These are phyloP conservation scores for Pulveroboletus frians DNA, from an alignment of 768 basidiomycete genomes.

Conservation along the genomic window DNA sequence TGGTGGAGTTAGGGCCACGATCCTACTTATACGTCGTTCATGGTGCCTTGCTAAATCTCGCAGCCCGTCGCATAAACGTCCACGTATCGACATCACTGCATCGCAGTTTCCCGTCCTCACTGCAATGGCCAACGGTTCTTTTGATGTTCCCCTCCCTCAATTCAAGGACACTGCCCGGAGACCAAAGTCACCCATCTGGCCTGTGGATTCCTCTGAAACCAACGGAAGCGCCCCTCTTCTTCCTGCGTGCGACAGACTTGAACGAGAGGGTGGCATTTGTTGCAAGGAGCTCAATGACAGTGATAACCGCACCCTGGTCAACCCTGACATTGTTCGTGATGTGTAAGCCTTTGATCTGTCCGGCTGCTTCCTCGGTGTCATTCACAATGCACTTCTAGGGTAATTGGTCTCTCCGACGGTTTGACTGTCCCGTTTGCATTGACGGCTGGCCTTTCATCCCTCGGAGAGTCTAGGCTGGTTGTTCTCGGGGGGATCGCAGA, in stretches of 20 bases:
- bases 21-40: too few species aligned
- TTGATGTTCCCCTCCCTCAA: conserved; percentile 20
- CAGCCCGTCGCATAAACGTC: conserved; percentile 6
- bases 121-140: conserved; percentile 15
- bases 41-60: too few species aligned
- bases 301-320: conserved; percentile 74
- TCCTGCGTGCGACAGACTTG: conserved; percentile 54
- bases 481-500: conserved; percentile 93
- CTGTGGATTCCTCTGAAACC: conserved; percentile 40
- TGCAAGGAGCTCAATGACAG: conserved; percentile 82
- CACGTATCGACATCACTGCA: not conserved
- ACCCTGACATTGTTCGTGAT: conserved; percentile 85
- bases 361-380: not conserved
- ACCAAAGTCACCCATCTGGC: conserved; percentile 58
- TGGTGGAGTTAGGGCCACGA: too few species aligned
- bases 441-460: conserved; percentile 81
- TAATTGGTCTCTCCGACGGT: conserved; percentile 89
- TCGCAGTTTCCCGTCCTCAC: not conserved
- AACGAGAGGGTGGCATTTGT: conserved; percentile 62
- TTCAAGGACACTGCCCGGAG: conserved; percentile 7
- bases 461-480: conserved; percentile 88
- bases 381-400: conserved; percentile 36
- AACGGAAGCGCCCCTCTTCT: conserved; percentile 41
- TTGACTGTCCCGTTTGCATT: conserved; percentile 90
- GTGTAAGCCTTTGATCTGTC: conserved; percentile 47